Percentiles rank a stretch among this genome's conserved stretches.
These are phyloP conservation scores for Clitopilus passeckerianus DNA, from an alignment of 768 basidiomycete species.

Conservation along the genomic window DNA sequence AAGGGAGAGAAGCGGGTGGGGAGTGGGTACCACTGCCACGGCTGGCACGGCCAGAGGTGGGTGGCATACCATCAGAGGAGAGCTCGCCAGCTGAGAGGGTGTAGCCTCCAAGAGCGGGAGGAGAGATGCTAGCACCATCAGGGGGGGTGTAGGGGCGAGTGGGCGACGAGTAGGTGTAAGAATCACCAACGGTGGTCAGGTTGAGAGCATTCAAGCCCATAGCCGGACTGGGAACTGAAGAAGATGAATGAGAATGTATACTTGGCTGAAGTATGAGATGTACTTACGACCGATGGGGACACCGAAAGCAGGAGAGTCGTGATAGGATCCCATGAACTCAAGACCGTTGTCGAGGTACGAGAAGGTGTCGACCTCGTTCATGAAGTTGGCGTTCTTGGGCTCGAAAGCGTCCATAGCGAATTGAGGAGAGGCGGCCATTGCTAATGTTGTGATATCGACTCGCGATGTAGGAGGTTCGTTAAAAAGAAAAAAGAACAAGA, in stretches of 20 bases:
- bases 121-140: slow-evolving; percentile 57
- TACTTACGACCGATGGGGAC: slow-evolving; percentile 63
- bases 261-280: not conserved
- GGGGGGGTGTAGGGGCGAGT: slow-evolving; percentile 68
- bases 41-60: slow-evolving; percentile 52
- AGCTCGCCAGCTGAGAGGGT: slow-evolving; percentile 66
- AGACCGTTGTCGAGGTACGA: slow-evolving; percentile 47
- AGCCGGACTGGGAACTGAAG: slow-evolving; percentile 46
- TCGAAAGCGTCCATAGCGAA: slow-evolving; percentile 45
- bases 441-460: slow-evolving; percentile 9
- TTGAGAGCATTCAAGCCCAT: slow-evolving; percentile 62
- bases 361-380: slow-evolving; percentile 41
- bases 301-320: slow-evolving; percentile 52
- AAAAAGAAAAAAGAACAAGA: not conserved
- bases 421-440: slow-evolving; percentile 23
- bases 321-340: slow-evolving; percentile 70
- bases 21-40: slow-evolving; percentile 64
- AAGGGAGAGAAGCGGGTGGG: slow-evolving; percentile 39
- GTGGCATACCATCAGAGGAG: slow-evolving; percentile 62
- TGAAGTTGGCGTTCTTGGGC: slow-evolving; percentile 44
- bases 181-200: slow-evolving; percentile 46
- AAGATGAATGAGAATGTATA: slow-evolving; percentile 37
- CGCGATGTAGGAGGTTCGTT: slow-evolving; percentile 4
- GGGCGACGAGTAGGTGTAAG: slow-evolving; percentile 52
- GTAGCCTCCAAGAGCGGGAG: slow-evolving; percentile 58